A percentile compares a stretch with the other conserved stretches of the same genome.
phyloP scores from a whole-genome alignment of 352 stramenopile species.

The Globisporangium nagaii region DNA sequence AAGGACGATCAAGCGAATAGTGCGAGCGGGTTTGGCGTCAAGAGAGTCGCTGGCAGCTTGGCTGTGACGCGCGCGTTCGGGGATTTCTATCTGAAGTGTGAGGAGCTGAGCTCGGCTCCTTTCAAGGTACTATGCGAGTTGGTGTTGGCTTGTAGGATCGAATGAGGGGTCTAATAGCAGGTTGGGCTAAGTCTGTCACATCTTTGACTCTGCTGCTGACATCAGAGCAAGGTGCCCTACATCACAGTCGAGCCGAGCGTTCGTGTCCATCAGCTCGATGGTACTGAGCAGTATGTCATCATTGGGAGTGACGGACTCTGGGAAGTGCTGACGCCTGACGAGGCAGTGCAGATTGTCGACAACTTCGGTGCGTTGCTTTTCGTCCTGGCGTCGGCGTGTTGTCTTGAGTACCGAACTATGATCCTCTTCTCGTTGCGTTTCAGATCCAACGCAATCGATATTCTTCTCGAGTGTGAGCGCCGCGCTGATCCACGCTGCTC shows the following conservation, averaged over 20 bases:
- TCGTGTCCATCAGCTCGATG: constrained; percentile 35
- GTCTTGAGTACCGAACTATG: neutral
- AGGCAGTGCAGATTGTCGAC: constrained; percentile 60
- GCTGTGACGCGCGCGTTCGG: constrained; percentile 90
- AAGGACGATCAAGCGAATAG: constrained; percentile 86
- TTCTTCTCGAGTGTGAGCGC: constrained; percentile 56
- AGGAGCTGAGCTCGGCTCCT: constrained; percentile 85
- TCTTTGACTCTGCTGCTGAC: neutral
- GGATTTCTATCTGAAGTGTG: constrained; percentile 92
- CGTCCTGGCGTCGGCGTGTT: neutral
- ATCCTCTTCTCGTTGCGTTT: neutral
- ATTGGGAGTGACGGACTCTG: constrained; percentile 81
- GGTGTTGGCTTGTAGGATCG: neutral
- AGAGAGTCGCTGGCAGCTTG: constrained; percentile 88
- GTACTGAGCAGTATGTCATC: constrained; percentile 63
- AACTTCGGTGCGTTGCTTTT: constrained; percentile 45
- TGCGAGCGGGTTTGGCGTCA: constrained; percentile 72
- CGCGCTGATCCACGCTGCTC: constrained; percentile 58
- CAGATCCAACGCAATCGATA: constrained; percentile 35
- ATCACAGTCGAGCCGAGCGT: constrained; percentile 72
- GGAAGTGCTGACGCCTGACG: constrained; percentile 66
- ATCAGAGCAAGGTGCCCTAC: constrained; percentile 72
- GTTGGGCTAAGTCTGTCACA: neutral
- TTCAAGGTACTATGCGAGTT: constrained; percentile 77
- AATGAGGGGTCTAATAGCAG: neutral